Evolutionary conservation across 2,329 filamentous ascomycete genomes (phyloP).

Genomic region (Peltaster fructicola): DNA sequence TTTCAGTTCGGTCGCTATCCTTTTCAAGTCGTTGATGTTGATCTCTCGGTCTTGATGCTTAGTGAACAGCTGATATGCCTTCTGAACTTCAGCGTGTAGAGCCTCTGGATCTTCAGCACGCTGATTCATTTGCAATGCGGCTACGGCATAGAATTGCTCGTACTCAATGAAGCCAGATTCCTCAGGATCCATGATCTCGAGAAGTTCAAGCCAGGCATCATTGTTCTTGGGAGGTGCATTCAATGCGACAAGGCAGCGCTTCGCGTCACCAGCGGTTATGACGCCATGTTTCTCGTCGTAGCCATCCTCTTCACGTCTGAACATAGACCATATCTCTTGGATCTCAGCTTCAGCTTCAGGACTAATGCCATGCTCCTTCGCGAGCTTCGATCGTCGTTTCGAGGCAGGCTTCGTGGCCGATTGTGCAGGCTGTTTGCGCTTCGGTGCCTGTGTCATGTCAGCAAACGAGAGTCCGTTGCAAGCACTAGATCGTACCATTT

Average conservation of each 20-base stretch:
- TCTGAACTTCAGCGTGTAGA: conserved; percentile 52
- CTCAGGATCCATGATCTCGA: conserved; percentile 69
- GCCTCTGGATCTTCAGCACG: conserved; percentile 30
- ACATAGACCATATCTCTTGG: conserved; percentile 73
- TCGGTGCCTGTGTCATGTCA: conserved; percentile 9
- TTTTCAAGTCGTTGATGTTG: conserved; percentile 57
- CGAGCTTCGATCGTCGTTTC: conserved; percentile 65
- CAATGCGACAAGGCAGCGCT: conserved; percentile 44
- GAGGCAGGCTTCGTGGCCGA: conserved; percentile 17
- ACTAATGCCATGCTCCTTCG: conserved; percentile 75
- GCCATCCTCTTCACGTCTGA: conserved; percentile 29
- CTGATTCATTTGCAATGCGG: conserved; percentile 63
- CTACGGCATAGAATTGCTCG: conserved; percentile 68
- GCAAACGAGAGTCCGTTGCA: conserved; percentile 1
- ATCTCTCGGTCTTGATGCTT: conserved; percentile 45
- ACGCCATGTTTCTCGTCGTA: conserved; percentile 47
- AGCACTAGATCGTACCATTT: neutral
- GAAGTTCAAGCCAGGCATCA: conserved; percentile 57
- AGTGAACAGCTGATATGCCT: conserved; percentile 70
- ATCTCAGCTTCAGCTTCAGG: conserved; percentile 79
- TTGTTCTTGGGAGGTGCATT: conserved; percentile 49
- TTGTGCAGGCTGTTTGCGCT: conserved; percentile 15
- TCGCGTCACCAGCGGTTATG: conserved; percentile 26
- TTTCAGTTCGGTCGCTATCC: conserved; percentile 64
- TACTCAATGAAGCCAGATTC: conserved; percentile 62